Evolutionary conservation across 345 rosid genomes (phyloP), one percentile per base, ranked within the genome.

Genomic region (Dipteronia sinensis): DNA sequence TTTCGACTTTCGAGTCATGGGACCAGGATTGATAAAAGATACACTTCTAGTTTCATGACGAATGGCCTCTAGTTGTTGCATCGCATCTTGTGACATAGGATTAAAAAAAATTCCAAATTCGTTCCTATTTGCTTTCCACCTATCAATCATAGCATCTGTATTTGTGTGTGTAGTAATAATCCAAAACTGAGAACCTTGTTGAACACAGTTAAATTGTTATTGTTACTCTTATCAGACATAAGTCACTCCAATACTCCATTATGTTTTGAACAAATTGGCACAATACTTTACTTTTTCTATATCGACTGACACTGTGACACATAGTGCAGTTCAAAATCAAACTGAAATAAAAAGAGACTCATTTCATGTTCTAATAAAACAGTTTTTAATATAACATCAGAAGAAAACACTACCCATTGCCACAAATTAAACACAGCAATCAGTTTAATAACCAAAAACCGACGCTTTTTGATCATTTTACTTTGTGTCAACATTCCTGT

Each of bases 61-160:
- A 67, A 95, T 95, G 31, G 97, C 96, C 65, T 93, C 98, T 34
- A 95, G 70, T 55, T 95, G 96, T 66, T 97, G 90, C 86, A 87
- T 83, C 29, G 93, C 86, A 82, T 95, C 98, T 86, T 93, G 94
- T 42, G 16, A 51, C 49, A 46, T 46, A 46, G 10, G 46, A 42
- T 42, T 42, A 46, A 46, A 46, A 46, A 44, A 44, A 8, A 10
- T 44, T 46, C 49, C 13, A 46, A 46, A 46, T 46, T 46, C 49
- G 10, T 10, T 46, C 49, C 49, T 10, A 9, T 46, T 44, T 10
- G 49, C 46, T 42, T 46, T 46, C 49, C 12, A 46, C 49, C 3
- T 46, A 46, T 46, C 49, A 46, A 46, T 10, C 49, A 46, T 9
- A 46, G 49, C 49, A 10, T 46, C 49, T 11, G 49, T 10, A 10